Conservation (phyloP, 208 protist genomes). For the Entamoeba dispar region DNA sequence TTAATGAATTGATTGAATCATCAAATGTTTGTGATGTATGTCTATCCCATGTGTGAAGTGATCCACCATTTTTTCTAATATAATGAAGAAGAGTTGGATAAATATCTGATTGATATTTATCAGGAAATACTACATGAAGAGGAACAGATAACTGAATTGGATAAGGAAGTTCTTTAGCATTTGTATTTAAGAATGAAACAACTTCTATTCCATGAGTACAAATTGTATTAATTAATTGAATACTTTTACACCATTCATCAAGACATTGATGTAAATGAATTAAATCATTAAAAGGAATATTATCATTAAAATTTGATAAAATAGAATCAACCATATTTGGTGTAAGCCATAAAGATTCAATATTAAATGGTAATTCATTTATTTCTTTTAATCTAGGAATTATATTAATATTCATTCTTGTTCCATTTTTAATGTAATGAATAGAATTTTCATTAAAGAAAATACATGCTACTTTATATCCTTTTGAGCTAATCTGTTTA, state of each 20-base stretch:
- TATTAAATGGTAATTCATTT: too few species aligned
- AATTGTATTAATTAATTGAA: neutral
- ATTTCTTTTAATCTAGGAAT: too few species aligned
- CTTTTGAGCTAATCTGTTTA: too few species aligned
- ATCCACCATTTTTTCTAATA: neutral
- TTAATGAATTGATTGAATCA: neutral
- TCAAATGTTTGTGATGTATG: neutral
- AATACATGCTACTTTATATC: too few species aligned
- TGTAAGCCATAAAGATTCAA: too few species aligned
- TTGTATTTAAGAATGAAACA: neutral
- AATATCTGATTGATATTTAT: neutral
- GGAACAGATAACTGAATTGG: neutral
- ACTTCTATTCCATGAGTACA: neutral
- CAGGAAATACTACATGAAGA: neutral
- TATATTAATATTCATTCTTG: too few species aligned
- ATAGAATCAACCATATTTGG: too few species aligned
- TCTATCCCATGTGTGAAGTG: neutral
- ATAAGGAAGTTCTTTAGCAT: neutral
- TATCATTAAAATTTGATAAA: too few species aligned
- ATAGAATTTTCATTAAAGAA: too few species aligned
- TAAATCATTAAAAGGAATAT: neutral
- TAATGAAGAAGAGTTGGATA: neutral
- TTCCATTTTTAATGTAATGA: too few species aligned
- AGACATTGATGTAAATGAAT: neutral
- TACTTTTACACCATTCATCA: too few species aligned